Conservation (phyloP, 805 yeast species). For the Ogataea dorogensis region DNA sequence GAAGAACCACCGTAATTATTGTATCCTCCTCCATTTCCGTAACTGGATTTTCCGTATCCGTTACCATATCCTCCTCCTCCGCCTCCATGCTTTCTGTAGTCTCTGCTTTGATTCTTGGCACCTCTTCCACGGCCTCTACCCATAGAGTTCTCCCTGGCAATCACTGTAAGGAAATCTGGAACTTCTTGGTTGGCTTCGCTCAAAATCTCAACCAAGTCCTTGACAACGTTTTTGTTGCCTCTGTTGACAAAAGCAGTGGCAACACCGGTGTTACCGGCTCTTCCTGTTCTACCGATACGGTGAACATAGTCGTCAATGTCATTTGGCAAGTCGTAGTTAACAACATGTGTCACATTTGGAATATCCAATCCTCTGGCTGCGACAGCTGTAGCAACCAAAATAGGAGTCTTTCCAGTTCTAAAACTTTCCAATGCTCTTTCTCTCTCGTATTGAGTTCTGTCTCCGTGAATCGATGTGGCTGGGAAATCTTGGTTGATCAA, state of each 20-base stretch:
- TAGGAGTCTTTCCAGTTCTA: constrained; percentile 88
- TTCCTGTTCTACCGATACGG: constrained; percentile 99
- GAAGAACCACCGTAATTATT: constrained; percentile 28
- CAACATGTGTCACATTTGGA: constrained; percentile 97
- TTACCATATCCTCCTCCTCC: constrained; percentile 35
- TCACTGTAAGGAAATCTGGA: constrained; percentile 80
- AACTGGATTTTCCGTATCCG: constrained; percentile 22
- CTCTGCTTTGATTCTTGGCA: constrained; percentile 38
- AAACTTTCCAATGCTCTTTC: constrained; percentile 95
- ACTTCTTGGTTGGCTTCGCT: constrained; percentile 97
- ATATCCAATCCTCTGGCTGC: constrained; percentile 99
- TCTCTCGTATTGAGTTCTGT: constrained; percentile 96
- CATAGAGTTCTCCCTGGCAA: constrained; percentile 71
- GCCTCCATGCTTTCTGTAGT: constrained; percentile 46
- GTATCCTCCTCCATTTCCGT: constrained; percentile 25
- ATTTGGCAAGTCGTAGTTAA: constrained; percentile 94
- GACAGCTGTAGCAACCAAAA: constrained; percentile 98
- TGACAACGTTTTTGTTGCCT: constrained; percentile 84
- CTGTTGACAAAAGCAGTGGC: constrained; percentile 99
- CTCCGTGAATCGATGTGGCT: constrained; percentile 99
- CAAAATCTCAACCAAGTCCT: constrained; percentile 82
- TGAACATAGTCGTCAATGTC: constrained; percentile 99
- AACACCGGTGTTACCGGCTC: constrained; percentile 99
- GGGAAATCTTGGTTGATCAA: constrained; percentile 86
- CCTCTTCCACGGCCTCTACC: constrained; percentile 58